Conservation (phyloP, 2,329 filamentous ascomycete species). For the Clarireedia paspali region DNA sequence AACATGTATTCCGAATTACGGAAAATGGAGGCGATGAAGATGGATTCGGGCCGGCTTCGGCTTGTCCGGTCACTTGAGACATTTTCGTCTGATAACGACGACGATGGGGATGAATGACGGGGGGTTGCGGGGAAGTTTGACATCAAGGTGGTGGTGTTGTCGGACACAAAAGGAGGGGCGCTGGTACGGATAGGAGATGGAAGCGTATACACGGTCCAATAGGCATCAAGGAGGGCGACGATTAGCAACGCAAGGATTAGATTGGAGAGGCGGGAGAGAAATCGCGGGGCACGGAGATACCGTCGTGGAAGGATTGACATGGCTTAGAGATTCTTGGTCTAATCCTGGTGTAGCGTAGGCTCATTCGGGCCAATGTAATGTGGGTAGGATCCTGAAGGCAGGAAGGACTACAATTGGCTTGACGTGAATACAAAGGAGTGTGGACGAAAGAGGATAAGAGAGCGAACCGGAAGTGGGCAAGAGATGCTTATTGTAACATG, state of each 20-base stretch:
- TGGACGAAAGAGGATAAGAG: no score
- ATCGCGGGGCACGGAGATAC: slow-evolving; percentile 4
- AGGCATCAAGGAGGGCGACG: not conserved
- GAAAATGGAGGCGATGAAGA: slow-evolving; percentile 64
- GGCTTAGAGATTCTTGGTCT: no score
- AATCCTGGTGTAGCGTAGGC: no score
- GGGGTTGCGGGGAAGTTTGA: not conserved
- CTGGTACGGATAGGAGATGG: not conserved
- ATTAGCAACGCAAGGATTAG: not conserved
- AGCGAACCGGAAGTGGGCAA: no score
- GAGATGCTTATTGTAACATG: no score
- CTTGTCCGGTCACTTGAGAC: not conserved
- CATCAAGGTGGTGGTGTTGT: not conserved
- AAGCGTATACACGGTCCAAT: not conserved
- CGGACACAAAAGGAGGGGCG: not conserved
- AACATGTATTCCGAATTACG: slow-evolving; percentile 59
- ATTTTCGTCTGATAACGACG: not conserved
- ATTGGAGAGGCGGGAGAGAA: not conserved
- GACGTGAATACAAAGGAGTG: no score
- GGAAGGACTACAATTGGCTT: no score
- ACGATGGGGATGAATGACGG: no score
- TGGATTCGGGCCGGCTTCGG: slow-evolving; percentile 19
- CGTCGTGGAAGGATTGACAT: not conserved
- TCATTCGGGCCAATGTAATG: no score
- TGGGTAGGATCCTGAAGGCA: no score